A percentile compares a stretch with the other conserved stretches of the same genome.
phyloP scores from a whole-genome alignment of 2,329 filamentous ascomycete species.

The Ophiostoma populinum region DNA sequence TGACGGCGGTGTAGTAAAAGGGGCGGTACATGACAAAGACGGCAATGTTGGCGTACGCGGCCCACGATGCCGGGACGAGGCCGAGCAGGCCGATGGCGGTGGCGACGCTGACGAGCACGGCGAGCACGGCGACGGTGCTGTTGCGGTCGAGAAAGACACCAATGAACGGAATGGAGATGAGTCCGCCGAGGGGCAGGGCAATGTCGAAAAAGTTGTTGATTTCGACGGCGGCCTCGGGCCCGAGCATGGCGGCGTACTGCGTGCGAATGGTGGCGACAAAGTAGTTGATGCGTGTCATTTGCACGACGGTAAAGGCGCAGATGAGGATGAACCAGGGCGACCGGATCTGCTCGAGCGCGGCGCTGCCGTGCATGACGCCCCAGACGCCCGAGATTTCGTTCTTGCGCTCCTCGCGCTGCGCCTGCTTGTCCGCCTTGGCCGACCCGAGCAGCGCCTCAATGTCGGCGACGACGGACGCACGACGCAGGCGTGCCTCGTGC shows the following conservation, averaged over 20 bases:
- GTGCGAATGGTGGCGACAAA: conserved; percentile 74
- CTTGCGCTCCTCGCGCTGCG: conserved; percentile 49
- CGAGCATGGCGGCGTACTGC: conserved; percentile 65
- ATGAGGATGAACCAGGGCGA: conserved; percentile 78
- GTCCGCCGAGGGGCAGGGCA: conserved; percentile 62
- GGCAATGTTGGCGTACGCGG: conserved; percentile 57
- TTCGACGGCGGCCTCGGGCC: conserved; percentile 38
- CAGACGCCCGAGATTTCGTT: conserved; percentile 62
- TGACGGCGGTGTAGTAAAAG: conserved; percentile 81
- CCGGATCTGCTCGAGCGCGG: conserved; percentile 54
- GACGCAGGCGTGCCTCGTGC: conserved; percentile 39
- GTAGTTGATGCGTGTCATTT: conserved; percentile 77
- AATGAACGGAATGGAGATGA: conserved; percentile 76
- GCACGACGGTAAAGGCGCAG: conserved; percentile 60
- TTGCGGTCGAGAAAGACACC: conserved; percentile 63
- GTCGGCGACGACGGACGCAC: conserved; percentile 47
- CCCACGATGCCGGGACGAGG: conserved; percentile 49
- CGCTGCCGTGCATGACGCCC: conserved; percentile 64
- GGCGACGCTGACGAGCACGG: conserved; percentile 50
- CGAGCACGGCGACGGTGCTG: conserved; percentile 53
- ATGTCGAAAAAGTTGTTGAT: conserved; percentile 75
- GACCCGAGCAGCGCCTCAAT: conserved; percentile 59
- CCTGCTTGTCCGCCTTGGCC: conserved; percentile 41
- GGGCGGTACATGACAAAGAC: conserved; percentile 77
- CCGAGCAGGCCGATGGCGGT: conserved; percentile 64